These are phyloP conservation scores for Colletotrichum musae DNA, from an alignment of 2,329 filamentous ascomycete species.

Conservation along the genomic window DNA sequence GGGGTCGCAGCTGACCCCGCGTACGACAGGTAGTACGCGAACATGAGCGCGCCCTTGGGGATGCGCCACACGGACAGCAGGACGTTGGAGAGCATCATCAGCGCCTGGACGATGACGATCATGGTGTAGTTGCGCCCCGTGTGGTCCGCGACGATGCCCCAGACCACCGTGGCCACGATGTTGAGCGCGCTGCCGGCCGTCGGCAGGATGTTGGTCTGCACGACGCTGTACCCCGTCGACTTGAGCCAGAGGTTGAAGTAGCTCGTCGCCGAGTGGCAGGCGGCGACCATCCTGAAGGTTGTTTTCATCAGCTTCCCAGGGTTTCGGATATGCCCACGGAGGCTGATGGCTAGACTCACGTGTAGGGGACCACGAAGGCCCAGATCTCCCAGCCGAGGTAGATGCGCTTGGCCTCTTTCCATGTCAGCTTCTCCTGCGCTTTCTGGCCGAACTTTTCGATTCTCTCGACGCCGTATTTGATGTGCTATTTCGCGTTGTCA, in stretches of 20 bases:
- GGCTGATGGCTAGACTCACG: slow-evolving; percentile 35
- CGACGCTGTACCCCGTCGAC: slow-evolving; percentile 57
- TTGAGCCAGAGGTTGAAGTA: slow-evolving; percentile 57
- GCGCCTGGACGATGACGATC: slow-evolving; percentile 37
- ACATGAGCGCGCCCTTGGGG: slow-evolving; percentile 40
- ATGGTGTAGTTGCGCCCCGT: slow-evolving; percentile 41
- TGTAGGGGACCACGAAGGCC: slow-evolving; percentile 43
- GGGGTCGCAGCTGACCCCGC: slow-evolving; percentile 43
- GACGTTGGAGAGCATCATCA: slow-evolving; percentile 43
- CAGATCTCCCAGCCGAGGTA: slow-evolving; percentile 42
- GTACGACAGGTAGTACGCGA: slow-evolving; percentile 45
- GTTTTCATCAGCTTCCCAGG: background rate
- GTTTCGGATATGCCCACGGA: background rate
- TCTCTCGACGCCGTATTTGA: slow-evolving; percentile 43
- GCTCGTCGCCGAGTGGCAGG: slow-evolving; percentile 33
- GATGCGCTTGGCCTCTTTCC: slow-evolving; percentile 38
- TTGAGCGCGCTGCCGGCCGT: slow-evolving; percentile 36
- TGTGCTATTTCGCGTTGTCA: slow-evolving; percentile 18
- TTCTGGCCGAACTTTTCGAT: slow-evolving; percentile 44
- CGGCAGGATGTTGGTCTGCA: slow-evolving; percentile 66
- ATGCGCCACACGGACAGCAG: slow-evolving; percentile 45
- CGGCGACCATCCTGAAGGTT: slow-evolving; percentile 36
- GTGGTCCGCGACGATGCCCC: slow-evolving; percentile 43
- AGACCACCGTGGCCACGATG: slow-evolving; percentile 39
- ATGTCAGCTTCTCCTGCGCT: slow-evolving; percentile 38